Conservation (phyloP, 164 flowering plant species). For the Magnolia officinalis region DNA sequence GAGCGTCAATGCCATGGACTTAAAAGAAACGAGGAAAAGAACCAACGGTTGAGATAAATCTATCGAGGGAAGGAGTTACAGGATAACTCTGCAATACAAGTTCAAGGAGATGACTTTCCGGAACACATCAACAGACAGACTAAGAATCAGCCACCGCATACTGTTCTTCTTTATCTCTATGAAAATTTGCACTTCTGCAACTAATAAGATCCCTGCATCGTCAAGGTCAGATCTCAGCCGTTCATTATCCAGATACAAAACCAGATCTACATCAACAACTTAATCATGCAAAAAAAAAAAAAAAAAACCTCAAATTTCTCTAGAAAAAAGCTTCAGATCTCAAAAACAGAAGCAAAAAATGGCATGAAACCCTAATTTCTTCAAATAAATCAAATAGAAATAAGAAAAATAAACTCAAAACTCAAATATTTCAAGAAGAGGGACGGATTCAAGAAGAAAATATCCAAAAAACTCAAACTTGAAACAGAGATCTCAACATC, state of each 20-base stretch:
- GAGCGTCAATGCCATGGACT: conserved; percentile 63
- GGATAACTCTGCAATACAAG: conserved; percentile 79
- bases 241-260: neutral
- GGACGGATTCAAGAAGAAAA: neutral
- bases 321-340: neutral
- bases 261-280: neutral
- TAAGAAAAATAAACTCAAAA: neutral
- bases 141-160: conserved; percentile 68
- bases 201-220: conserved; percentile 20
- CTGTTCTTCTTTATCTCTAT: conserved; percentile 24
- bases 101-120: conserved; percentile 73
- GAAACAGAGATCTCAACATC: neutral
- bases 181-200: conserved; percentile 8
- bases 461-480: neutral
- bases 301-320: neutral
- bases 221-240: conserved; percentile 6
- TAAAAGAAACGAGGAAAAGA: neutral
- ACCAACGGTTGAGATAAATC: neutral
- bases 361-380: neutral
- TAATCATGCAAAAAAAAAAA: neutral
- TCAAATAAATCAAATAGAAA: neutral
- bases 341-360: neutral
- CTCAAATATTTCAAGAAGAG: neutral
- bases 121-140: conserved; percentile 67
- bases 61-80: conserved; percentile 33